Evolutionary conservation across 192 early-diverging fungal species (phyloP).

Genomic region (Chytriomyces sp.): DNA sequence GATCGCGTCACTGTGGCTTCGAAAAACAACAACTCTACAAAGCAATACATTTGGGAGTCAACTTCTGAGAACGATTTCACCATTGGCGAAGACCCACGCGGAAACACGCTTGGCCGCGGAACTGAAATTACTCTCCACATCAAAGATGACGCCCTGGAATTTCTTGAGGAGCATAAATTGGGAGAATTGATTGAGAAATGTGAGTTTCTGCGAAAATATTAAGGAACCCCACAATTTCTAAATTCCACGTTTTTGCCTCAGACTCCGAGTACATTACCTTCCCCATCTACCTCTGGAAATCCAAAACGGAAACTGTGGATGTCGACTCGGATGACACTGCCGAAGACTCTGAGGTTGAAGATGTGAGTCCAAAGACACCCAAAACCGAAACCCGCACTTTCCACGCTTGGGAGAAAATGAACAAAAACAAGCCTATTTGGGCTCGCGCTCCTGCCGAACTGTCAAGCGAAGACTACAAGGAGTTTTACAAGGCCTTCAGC

Average conservation of each 20-base stretch:
- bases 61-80: conserved; percentile 87
- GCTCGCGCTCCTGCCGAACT: conserved; percentile 80
- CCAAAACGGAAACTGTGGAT: conserved; percentile 65
- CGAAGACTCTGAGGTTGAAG: conserved; percentile 60
- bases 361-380: conserved; percentile 59
- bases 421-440: conserved; percentile 95
- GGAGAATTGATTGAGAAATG: conserved; percentile 75
- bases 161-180: conserved; percentile 73
- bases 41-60: conserved; percentile 95
- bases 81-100: conserved; percentile 86
- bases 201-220: no score
- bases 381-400: conserved; percentile 64
- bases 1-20: conserved; percentile 91
- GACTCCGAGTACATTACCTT: conserved; percentile 92
- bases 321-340: conserved; percentile 52
- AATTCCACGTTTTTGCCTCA: conserved; percentile 16
- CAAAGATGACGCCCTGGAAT: conserved; percentile 86
- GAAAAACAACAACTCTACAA: conserved; percentile 79
- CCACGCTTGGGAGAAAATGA: conserved; percentile 78
- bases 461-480: conserved; percentile 80
- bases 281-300: conserved; percentile 86
- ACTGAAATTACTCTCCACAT: conserved; percentile 91
- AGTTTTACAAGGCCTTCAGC: conserved; percentile 85
- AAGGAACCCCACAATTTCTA: not conserved
- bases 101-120: conserved; percentile 89